Conservation (phyloP, 2,329 filamentous ascomycete genomes). For the Pyrenophora teres region DNA sequence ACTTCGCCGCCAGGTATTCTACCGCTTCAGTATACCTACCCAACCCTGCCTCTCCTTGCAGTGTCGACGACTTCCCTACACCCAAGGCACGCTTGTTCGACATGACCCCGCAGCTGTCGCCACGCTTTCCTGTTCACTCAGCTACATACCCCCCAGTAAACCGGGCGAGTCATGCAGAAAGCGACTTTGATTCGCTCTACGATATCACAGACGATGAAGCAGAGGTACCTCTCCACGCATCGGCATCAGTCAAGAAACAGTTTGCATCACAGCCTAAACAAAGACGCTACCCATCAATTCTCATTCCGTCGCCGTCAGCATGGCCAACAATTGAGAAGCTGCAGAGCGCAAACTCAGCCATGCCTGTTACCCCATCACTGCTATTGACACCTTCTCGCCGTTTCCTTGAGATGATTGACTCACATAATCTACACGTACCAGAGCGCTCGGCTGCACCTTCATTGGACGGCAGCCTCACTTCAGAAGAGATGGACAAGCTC, state of each 20-base stretch:
- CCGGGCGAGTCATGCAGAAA: conserved; percentile 69
- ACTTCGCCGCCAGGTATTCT: conserved; percentile 47
- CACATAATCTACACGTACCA: conserved; percentile 65
- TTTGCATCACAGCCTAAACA: conserved; percentile 41
- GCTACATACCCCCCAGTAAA: conserved; percentile 58
- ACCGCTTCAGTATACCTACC: conserved; percentile 37
- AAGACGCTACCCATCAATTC: conserved; percentile 61
- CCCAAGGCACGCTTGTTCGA: conserved; percentile 70
- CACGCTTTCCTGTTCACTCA: conserved; percentile 51
- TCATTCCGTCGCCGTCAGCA: conserved; percentile 62
- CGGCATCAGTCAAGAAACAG: conserved; percentile 56
- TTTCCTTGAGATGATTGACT: conserved; percentile 71
- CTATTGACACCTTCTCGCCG: conserved; percentile 77
- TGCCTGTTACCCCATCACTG: conserved; percentile 49
- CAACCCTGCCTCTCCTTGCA: conserved; percentile 49
- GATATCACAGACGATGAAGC: conserved; percentile 80
- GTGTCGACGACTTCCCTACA: conserved; percentile 69
- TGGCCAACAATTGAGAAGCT: conserved; percentile 63
- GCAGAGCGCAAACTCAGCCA: conserved; percentile 61
- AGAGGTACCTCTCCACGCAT: conserved; percentile 56
- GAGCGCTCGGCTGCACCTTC: conserved; percentile 82
- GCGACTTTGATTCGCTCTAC: conserved; percentile 85
- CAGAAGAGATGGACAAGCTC: conserved; percentile 81
- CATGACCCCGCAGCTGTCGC: conserved; percentile 52
- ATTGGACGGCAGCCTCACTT: conserved; percentile 83